Evolutionary conservation across 2,329 filamentous ascomycete genomes (phyloP).

Genomic region (Grosmannia huntii): DNA sequence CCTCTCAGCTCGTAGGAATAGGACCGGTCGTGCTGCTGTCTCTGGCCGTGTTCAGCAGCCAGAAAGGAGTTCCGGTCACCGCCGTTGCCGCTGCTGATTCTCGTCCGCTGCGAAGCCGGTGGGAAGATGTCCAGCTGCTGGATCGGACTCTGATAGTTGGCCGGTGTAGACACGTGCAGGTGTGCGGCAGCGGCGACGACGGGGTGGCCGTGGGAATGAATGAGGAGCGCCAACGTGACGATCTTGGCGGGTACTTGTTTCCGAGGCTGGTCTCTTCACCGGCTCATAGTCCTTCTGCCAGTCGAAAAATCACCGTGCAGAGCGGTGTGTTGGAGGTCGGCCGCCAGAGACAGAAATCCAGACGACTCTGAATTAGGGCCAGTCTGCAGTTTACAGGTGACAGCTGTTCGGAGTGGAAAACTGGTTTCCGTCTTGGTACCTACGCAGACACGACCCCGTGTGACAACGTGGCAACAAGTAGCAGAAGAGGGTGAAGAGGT

Average conservation of each 20-base stretch:
- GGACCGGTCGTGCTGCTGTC: neutral
- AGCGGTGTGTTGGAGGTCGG: too few species aligned
- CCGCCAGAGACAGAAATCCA: too few species aligned
- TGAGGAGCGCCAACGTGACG: slow-evolving; percentile 11
- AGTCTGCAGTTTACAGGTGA: neutral
- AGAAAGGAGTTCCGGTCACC: neutral
- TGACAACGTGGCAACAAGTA: neutral
- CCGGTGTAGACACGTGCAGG: neutral
- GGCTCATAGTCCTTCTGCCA: too few species aligned
- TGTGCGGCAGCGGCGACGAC: slow-evolving; percentile 6
- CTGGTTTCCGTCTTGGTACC: neutral
- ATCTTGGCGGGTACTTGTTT: neutral
- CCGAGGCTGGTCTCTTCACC: neutral
- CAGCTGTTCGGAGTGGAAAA: neutral
- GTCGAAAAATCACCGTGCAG: too few species aligned
- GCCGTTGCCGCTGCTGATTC: neutral
- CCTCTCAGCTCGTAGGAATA: neutral
- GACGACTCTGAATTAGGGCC: too few species aligned
- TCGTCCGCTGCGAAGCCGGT: neutral
- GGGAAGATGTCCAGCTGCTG: neutral
- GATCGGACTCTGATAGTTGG: neutral
- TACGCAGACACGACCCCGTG: neutral
- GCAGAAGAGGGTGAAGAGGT: neutral
- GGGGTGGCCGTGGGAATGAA: slow-evolving; percentile 5
- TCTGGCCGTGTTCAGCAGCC: neutral